Conservation (phyloP, 176 grass and related monocot genomes). For the Aegilops bicornis region DNA sequence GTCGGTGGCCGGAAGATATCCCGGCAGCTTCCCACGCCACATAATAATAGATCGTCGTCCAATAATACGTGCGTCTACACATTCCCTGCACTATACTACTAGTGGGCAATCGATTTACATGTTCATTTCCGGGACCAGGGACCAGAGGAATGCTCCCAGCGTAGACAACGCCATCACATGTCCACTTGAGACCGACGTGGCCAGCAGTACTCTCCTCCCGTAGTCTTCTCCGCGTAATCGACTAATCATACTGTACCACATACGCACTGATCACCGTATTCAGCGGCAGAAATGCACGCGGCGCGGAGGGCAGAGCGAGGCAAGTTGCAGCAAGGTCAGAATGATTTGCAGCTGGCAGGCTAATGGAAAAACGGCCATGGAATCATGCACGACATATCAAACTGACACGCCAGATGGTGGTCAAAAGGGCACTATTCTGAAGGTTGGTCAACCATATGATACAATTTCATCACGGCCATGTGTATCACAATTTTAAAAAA, state of each 20-base stretch:
- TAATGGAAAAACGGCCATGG: background rate
- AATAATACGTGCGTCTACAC: background rate
- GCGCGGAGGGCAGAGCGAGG: background rate
- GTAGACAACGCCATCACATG: background rate
- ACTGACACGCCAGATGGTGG: background rate
- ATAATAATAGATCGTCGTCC: background rate
- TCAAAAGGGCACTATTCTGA: background rate
- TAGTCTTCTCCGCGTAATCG: background rate
- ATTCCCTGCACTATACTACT: background rate
- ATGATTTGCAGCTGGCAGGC: background rate
- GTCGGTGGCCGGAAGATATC: background rate
- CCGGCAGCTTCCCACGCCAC: background rate
- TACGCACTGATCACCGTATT: background rate
- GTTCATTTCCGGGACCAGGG: too few relatives aligned
- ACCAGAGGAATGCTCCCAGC: background rate
- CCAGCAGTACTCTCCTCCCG: background rate
- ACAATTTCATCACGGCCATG: background rate
- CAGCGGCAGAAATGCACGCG: background rate
- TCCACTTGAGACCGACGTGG: background rate
- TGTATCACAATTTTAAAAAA: background rate
- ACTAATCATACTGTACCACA: background rate
- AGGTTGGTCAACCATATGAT: constrained; percentile 16
- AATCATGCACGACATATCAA: background rate
- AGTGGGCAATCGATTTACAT: too few relatives aligned
- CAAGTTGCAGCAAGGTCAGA: background rate